A percentile compares a stretch with the other conserved stretches of the same genome.
phyloP scores from a whole-genome alignment of 257 asterid species.

The Salvia splendens region DNA sequence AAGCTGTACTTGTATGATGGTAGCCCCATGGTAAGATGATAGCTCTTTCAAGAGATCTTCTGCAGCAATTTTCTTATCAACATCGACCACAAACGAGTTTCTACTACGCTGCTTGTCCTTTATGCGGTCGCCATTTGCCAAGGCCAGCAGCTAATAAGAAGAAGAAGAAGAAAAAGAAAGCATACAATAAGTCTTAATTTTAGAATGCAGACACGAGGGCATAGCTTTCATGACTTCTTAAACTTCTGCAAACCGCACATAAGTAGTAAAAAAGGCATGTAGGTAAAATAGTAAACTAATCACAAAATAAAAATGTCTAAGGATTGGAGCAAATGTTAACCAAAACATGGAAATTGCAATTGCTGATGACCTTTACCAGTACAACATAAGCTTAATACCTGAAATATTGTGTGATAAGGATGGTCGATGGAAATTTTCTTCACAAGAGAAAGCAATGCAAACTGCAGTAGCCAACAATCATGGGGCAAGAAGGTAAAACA shows the following conservation, averaged over 20 bases:
- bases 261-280: slow-evolving; percentile 17
- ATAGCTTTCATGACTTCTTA: slow-evolving; percentile 19
- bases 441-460: slow-evolving; percentile 86
- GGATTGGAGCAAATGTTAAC: background rate
- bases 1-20: slow-evolving; percentile 67
- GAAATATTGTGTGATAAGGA: slow-evolving; percentile 95
- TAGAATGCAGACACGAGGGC: slow-evolving; percentile 22
- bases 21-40: slow-evolving; percentile 70
- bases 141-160: slow-evolving; percentile 75
- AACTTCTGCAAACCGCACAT: slow-evolving; percentile 21
- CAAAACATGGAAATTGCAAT: slow-evolving; percentile 17
- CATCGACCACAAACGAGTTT: slow-evolving; percentile 90
- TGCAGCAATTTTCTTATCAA: slow-evolving; percentile 93
- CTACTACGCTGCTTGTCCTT: slow-evolving; percentile 97
- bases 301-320: slow-evolving; percentile 2
- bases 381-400: slow-evolving; percentile 50
- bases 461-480: slow-evolving; percentile 51
- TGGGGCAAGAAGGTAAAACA: background rate
- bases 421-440: slow-evolving; percentile 93
- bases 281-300: slow-evolving; percentile 21
- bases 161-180: slow-evolving; percentile 30
- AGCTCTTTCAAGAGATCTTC: slow-evolving; percentile 85
- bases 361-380: slow-evolving; percentile 26
- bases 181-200: slow-evolving; percentile 19
- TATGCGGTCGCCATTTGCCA: slow-evolving; percentile 96